A percentile compares a stretch with the other conserved stretches of the same genome.
These are phyloP conservation scores for Simmondsia chinensis DNA, from an alignment of 148 eudicot genomes.

Conservation along the genomic window DNA sequence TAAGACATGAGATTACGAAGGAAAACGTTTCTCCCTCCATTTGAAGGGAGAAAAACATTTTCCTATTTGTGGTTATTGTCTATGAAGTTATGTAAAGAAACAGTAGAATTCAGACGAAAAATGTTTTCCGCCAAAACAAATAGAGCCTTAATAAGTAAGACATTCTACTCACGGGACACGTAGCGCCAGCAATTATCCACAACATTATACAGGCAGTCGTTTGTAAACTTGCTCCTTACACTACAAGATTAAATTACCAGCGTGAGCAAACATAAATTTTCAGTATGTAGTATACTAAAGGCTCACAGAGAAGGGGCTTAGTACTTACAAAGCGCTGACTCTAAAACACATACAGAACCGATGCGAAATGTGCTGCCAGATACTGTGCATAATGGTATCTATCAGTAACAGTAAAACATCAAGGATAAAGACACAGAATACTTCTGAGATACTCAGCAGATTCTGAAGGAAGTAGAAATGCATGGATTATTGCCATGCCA, in stretches of 20 bases:
- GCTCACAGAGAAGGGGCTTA: background rate
- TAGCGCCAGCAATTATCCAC: conserved; percentile 11
- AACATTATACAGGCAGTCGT: conserved; percentile 8
- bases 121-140: too few species aligned
- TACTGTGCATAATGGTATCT: conserved; percentile 9
- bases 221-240: conserved; percentile 9
- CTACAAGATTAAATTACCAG: background rate
- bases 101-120: too few species aligned
- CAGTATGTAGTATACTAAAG: background rate
- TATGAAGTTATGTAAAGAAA: too few species aligned
- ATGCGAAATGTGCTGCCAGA: conserved; percentile 15
- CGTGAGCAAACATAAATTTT: conserved; percentile 1
- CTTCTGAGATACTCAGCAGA: too few species aligned
- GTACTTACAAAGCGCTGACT: conserved; percentile 13
- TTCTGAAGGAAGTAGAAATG: too few species aligned
- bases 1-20: too few species aligned
- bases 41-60: too few species aligned
- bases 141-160: too few species aligned
- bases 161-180: conserved; percentile 15
- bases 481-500: too few species aligned
- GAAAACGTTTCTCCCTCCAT: too few species aligned
- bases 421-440: background rate
- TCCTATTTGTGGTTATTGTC: too few species aligned
- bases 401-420: conserved; percentile 5
- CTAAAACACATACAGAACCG: conserved; percentile 11